A percentile compares a stretch with the other conserved stretches of the same genome.
These are phyloP conservation scores for Kurtzmaniella quercitrusa DNA, from an alignment of 1,139 yeast species.

Conservation along the genomic window DNA sequence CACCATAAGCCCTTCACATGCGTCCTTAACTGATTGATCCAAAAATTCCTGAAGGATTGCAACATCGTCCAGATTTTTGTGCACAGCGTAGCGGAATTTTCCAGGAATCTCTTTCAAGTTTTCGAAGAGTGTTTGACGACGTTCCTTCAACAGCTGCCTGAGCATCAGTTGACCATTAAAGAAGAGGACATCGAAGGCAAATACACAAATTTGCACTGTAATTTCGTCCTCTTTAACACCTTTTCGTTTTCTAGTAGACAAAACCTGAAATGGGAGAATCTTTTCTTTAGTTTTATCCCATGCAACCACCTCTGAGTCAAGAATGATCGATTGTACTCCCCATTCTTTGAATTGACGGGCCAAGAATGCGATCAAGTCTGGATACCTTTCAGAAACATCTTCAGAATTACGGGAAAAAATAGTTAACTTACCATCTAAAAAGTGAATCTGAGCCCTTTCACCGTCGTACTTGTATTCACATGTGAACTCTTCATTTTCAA, in stretches of 20 bases:
- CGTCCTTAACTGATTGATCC: constrained; percentile 83
- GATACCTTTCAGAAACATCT: constrained; percentile 94
- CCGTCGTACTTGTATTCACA: constrained; percentile 98
- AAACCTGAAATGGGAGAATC: constrained; percentile 87
- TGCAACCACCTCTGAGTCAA: constrained; percentile 99
- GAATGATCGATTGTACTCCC: constrained; percentile 47
- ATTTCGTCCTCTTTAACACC: constrained; percentile 86
- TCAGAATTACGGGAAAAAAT: constrained; percentile 94
- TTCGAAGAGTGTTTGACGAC: constrained; percentile 58
- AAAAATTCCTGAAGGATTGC: constrained; percentile 82
- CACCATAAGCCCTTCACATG: constrained; percentile 97
- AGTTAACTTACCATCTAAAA: constrained; percentile 64
- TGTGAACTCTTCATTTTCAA: constrained; percentile 80
- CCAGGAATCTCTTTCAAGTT: constrained; percentile 66
- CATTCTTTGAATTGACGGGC: not conserved
- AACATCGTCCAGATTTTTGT: constrained; percentile 65
- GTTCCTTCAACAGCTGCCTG: constrained; percentile 61
- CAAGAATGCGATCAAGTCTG: constrained; percentile 74
- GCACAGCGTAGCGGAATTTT: constrained; percentile 77
- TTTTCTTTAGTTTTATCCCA: constrained; percentile 77
- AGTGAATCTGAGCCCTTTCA: constrained; percentile 93
- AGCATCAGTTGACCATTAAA: constrained; percentile 70
- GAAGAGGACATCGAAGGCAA: constrained; percentile 83
- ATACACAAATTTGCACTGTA: constrained; percentile 85
- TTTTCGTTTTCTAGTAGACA: constrained; percentile 90